phyloP scores from a whole-genome alignment of 192 early-diverging fungal genomes.

The Gonapodya prolifera region DNA sequence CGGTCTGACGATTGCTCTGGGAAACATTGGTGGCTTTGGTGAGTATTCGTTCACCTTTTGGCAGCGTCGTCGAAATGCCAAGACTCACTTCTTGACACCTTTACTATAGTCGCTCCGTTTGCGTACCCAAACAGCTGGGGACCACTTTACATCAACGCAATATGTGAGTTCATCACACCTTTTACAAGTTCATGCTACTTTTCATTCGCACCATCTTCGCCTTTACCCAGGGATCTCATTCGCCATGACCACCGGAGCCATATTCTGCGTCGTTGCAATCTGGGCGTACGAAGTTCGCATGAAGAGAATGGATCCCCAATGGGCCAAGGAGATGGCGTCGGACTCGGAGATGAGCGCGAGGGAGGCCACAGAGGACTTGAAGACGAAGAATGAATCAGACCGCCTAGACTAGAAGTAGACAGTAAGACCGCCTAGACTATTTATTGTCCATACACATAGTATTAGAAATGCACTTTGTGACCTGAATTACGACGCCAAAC shows the following conservation, averaged over 20 bases:
- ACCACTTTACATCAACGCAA: background rate
- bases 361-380: no score
- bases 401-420: no score
- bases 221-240: background rate
- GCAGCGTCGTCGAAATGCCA: background rate
- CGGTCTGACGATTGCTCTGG: background rate
- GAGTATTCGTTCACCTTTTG: background rate
- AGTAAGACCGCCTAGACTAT: no score
- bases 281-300: background rate
- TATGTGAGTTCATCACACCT: background rate
- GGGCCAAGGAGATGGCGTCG: background rate
- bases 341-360: background rate
- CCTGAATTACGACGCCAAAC: no score
- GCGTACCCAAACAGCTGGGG: background rate
- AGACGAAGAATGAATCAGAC: no score
- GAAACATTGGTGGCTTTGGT: background rate
- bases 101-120: background rate
- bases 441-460: no score
- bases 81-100: background rate
- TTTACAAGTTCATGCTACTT: background rate
- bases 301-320: background rate
- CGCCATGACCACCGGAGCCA: background rate
- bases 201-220: background rate
- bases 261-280: background rate
- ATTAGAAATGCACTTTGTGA: no score